Percentiles rank a stretch among this genome's conserved stretches.
Evolutionary conservation across 345 rosid genomes (phyloP).

Genomic region (Capsella bursapastoris): DNA sequence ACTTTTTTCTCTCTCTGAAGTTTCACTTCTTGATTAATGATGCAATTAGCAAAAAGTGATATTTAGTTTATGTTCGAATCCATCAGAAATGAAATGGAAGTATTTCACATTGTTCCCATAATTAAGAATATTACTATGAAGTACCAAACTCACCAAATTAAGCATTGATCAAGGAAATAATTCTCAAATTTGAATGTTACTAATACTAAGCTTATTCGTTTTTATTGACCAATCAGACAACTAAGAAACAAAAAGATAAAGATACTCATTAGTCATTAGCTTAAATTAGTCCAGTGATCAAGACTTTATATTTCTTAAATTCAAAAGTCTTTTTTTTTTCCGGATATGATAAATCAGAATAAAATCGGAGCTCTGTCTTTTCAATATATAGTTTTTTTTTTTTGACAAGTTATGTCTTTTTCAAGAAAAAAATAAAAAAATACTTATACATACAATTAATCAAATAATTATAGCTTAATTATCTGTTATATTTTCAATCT

Average conservation of each 20-base stretch:
- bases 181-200: background rate
- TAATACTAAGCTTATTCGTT: background rate
- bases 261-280: conserved; percentile 15
- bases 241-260: conserved; percentile 28
- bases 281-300: background rate
- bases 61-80: conserved; percentile 11
- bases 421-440: background rate
- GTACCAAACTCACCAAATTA: background rate
- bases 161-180: conserved; percentile 15
- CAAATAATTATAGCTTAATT: conserved; percentile 6
- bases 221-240: conserved; percentile 18
- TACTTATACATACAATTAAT: background rate
- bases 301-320: background rate
- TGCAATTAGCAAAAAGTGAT: background rate
- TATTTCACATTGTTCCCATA: conserved; percentile 24
- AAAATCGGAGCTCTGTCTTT: conserved; percentile 29
- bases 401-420: conserved; percentile 19
- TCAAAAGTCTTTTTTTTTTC: background rate
- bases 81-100: conserved; percentile 7
- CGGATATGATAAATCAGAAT: conserved; percentile 15
- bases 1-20: background rate
- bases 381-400: background rate
- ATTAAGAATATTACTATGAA: conserved; percentile 10
- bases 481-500: conserved; percentile 20
- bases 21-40: background rate